These are phyloP conservation scores for Xylaria nigripes DNA, from an alignment of 495 filamentous ascomycete genomes.

Conservation along the genomic window DNA sequence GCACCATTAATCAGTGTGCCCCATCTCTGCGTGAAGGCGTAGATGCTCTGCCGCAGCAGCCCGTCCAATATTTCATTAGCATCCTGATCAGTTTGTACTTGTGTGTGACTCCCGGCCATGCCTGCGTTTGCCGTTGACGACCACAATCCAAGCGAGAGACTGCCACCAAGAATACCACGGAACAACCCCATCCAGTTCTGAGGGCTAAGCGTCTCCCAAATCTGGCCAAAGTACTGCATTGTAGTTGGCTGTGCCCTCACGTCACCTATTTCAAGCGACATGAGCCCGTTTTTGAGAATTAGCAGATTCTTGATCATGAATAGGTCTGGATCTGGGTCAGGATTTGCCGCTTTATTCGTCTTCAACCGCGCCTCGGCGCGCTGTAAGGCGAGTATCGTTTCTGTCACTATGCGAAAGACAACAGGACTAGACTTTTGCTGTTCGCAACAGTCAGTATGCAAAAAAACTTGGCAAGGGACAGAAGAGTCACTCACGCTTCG, in stretches of 20 bases:
- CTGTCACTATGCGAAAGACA: conserved; percentile 38
- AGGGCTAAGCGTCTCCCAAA: conserved; percentile 62
- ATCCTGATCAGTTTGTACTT: conserved; percentile 37
- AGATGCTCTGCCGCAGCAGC: conserved; percentile 66
- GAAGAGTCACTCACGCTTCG: conserved; percentile 56
- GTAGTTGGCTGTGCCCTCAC: conserved; percentile 56
- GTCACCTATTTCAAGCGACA: conserved; percentile 88
- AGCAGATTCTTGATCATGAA: conserved; percentile 90
- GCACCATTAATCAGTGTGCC: conserved; percentile 35
- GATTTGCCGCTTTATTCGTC: conserved; percentile 34
- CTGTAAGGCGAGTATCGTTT: conserved; percentile 39
- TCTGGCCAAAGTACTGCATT: conserved; percentile 60
- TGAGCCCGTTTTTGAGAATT: conserved; percentile 81
- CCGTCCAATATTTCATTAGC: conserved; percentile 77
- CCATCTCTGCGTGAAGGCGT: conserved; percentile 65
- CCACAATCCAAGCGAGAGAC: conserved; percentile 29
- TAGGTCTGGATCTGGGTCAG: conserved; percentile 59
- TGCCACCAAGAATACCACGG: conserved; percentile 31
- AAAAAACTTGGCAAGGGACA: conserved; percentile 3
- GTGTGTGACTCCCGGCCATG: conserved; percentile 10
- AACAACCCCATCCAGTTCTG: conserved; percentile 36
- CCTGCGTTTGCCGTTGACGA: conserved; percentile 19
- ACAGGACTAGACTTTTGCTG: conserved; percentile 44
- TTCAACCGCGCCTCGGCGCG: conserved; percentile 46
- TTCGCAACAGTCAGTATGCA: conserved; percentile 36